Percentiles rank a stretch among this genome's conserved stretches.
These are phyloP conservation scores for Sporisorium exsertum DNA, from an alignment of 1,284 basidiomycete species.

Conservation along the genomic window DNA sequence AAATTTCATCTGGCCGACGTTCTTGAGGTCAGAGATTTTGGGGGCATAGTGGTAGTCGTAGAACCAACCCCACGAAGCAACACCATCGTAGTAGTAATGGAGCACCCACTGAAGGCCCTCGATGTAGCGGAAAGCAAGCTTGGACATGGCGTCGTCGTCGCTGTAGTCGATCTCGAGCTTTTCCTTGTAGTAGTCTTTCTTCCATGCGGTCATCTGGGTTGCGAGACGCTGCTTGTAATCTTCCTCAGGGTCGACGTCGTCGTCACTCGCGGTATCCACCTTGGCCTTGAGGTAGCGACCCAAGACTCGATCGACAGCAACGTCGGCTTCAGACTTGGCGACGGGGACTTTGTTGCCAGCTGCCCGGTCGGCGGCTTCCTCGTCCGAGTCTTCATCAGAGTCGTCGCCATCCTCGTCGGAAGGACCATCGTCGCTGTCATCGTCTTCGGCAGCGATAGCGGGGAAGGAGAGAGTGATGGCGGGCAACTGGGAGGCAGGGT, in stretches of 20 bases:
- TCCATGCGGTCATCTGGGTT: constrained; percentile 92
- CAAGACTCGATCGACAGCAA: constrained; percentile 84
- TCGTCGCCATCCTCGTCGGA: constrained; percentile 42
- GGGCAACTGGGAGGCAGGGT: constrained; percentile 55
- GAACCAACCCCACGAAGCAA: constrained; percentile 98
- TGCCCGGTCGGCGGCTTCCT: constrained; percentile 71
- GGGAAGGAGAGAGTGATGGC: constrained; percentile 58
- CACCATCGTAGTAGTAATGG: constrained; percentile 97
- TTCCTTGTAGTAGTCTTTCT: constrained; percentile 83
- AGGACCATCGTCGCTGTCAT: constrained; percentile 32
- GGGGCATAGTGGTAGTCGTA: constrained; percentile 95
- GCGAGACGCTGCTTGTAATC: constrained; percentile 79
- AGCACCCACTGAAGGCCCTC: constrained; percentile 99
- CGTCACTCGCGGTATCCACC: constrained; percentile 48
- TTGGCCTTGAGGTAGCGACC: constrained; percentile 88
- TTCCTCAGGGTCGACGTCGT: constrained; percentile 45
- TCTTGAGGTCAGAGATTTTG: constrained; percentile 79
- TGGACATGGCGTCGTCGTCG: constrained; percentile 72
- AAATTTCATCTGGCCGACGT: constrained; percentile 83
- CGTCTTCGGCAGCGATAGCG: constrained; percentile 33
- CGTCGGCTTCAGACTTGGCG: constrained; percentile 61
- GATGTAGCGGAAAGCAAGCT: constrained; percentile 76
- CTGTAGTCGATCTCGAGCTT: constrained; percentile 70
- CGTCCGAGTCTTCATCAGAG: constrained; percentile 66
- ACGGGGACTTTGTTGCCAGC: constrained; percentile 12